A percentile compares a stretch with the other conserved stretches of the same genome.
Conservation (phyloP, 495 filamentous ascomycete genomes). For the Penicillium cataractarum region DNA sequence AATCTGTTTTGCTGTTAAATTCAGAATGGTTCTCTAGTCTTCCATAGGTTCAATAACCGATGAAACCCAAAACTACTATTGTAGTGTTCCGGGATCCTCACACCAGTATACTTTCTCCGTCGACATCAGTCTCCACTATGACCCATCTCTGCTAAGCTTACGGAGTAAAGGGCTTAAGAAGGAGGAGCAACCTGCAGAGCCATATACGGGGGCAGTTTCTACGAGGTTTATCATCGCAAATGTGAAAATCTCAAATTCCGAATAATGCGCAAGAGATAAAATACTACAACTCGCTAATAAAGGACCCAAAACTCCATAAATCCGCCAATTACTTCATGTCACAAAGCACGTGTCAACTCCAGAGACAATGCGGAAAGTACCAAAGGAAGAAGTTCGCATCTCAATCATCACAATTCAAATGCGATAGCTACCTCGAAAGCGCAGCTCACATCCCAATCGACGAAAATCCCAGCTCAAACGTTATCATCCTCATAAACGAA, state of each 20-base stretch:
- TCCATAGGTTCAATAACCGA: no score
- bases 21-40: no score
- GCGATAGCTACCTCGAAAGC: background rate
- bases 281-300: background rate
- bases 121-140: no score
- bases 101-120: no score
- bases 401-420: background rate
- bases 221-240: background rate
- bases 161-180: background rate
- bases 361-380: conserved; percentile 10
- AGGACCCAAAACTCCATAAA: background rate
- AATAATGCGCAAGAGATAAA: background rate
- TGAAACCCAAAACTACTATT: no score
- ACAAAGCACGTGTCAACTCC: background rate
- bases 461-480: conserved; percentile 52
- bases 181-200: background rate
- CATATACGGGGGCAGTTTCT: no score
- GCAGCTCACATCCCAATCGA: background rate
- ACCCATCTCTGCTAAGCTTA: background rate
- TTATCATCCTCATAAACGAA: conserved; percentile 88
- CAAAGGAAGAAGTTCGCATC: background rate
- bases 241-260: background rate
- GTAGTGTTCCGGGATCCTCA: no score
- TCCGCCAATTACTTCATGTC: background rate
- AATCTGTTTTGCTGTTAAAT: background rate